phyloP scores from a whole-genome alignment of 768 basidiomycete species.

The Hericium erinaceus region DNA sequence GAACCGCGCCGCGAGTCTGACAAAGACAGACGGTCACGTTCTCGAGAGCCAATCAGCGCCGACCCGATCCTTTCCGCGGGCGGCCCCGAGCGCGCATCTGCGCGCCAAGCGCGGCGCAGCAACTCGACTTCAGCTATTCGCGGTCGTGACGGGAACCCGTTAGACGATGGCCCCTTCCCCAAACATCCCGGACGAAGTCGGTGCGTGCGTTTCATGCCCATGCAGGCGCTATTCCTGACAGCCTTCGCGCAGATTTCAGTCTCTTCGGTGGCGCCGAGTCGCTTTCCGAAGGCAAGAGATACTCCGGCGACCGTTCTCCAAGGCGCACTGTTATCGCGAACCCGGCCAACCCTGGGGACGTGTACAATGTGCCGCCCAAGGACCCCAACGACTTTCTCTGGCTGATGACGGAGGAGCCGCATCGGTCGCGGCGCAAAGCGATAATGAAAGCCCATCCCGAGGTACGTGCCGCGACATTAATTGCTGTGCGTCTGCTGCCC shows the following conservation, averaged over 20 bases:
- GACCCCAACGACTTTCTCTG: conserved; percentile 87
- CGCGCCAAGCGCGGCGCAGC: not conserved
- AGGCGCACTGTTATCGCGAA: conserved; percentile 40
- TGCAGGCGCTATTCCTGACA: not conserved
- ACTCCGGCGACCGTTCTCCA: conserved; percentile 29
- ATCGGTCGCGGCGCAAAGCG: conserved; percentile 74
- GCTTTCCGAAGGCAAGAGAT: conserved; percentile 39
- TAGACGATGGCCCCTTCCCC: conserved; percentile 10
- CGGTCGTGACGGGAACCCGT: not conserved
- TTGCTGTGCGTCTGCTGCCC: too few relatives aligned
- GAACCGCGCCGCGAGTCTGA: conserved; percentile 7
- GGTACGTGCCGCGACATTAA: conserved; percentile 30
- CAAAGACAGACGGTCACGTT: not conserved
- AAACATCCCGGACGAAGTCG: conserved; percentile 11
- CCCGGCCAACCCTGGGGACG: conserved; percentile 34
- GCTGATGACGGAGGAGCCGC: conserved; percentile 97
- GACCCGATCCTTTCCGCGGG: too few relatives aligned
- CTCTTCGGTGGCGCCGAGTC: conserved; percentile 81
- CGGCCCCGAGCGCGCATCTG: not conserved
- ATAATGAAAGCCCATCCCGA: conserved; percentile 95
- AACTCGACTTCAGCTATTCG: too few relatives aligned
- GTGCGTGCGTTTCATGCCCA: not conserved
- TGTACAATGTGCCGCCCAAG: conserved; percentile 47
- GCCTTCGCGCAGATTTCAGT: conserved; percentile 50
- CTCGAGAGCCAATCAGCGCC: not conserved